phyloP scores from a whole-genome alignment of 208 protist genomes.

The Leishmania mexicana region DNA sequence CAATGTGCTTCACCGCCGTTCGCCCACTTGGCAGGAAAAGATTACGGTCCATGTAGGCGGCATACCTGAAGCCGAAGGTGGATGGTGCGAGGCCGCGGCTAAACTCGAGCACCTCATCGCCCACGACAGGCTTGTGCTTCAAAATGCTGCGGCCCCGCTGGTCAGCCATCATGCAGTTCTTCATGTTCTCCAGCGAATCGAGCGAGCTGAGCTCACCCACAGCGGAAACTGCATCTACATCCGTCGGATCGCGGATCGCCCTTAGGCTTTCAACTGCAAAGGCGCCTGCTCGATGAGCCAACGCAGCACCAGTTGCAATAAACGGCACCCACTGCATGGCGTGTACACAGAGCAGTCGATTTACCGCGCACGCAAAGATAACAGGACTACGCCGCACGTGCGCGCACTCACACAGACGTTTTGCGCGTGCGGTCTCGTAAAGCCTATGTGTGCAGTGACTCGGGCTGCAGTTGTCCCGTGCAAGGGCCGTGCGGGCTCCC shows the following conservation, averaged over 20 bases:
- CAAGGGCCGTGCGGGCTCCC: not conserved
- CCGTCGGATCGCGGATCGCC: constrained; percentile 69
- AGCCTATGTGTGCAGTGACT: not conserved
- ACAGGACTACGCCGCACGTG: not conserved
- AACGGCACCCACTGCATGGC: constrained; percentile 34
- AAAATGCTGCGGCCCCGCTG: constrained; percentile 67
- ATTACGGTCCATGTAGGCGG: constrained; percentile 81
- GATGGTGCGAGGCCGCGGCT: constrained; percentile 46
- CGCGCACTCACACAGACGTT: not conserved
- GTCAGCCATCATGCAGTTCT: constrained; percentile 79
- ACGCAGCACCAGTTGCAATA: constrained; percentile 29
- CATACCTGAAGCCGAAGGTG: constrained; percentile 81
- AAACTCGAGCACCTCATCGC: constrained; percentile 59
- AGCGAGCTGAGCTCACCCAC: constrained; percentile 78
- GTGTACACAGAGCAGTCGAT: not conserved
- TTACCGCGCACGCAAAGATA: not conserved
- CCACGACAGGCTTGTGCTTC: constrained; percentile 50
- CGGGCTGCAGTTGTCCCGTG: not conserved
- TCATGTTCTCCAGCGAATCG: constrained; percentile 69
- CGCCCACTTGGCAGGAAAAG: constrained; percentile 75
- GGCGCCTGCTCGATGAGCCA: constrained; percentile 38
- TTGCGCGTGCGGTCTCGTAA: not conserved
- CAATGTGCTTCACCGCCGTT: constrained; percentile 61
- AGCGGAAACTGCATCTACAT: constrained; percentile 62
- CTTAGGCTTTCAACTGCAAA: constrained; percentile 59